Evolutionary conservation across 352 stramenopile genomes (phyloP), one percentile per base, ranked within the genome.

Genomic region (Bremia lactucae): DNA sequence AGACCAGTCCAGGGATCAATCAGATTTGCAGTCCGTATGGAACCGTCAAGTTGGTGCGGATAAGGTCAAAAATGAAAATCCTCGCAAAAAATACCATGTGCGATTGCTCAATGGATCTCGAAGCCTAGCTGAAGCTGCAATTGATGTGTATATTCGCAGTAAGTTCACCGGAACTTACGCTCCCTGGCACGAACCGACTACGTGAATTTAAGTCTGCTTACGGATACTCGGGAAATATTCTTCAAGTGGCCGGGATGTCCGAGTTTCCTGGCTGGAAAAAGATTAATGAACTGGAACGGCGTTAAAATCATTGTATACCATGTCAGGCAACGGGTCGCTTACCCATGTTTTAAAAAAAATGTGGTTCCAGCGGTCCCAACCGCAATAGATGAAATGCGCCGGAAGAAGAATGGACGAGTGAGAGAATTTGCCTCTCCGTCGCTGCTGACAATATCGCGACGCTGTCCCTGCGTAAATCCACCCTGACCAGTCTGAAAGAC

Each of bases 121-220:
- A 7, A 37, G 29, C 25, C 7, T 50, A 2, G 43, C 42, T 22
- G 19, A 50, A 43, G 34, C 10, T 3, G 43, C 34, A 2, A 31
- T 43, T 24, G 43, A 43, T 16, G 4, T 24, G 6, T 49, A 29
- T n/a, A 49, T 49, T 8, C n/a, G n/a, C n/a, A n/a, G n/a, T n/a
- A n/a, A n/a, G n/a, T n/a, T n/a, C n/a, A n/a, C n/a, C n/a, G n/a
- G 13, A 42, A 11, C 22, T 35, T 31, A 4, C n/a, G n/a, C n/a
- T n/a, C 39, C 42, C 5, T 47, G 28, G 40, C 40, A 47, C 16
- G 40, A 47, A 18, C 41, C 29, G 20, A 19, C 35, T 9, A 28
- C 2, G 14, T 2, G 2, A 24, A 28, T 8, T 18, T 31, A 20
- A n/a, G n/a, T n/a, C n/a, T n/a, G n/a, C n/a, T n/a, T n/a, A 42